Conservation (phyloP, 306 rosid genomes). For the Pueraria montana region DNA sequence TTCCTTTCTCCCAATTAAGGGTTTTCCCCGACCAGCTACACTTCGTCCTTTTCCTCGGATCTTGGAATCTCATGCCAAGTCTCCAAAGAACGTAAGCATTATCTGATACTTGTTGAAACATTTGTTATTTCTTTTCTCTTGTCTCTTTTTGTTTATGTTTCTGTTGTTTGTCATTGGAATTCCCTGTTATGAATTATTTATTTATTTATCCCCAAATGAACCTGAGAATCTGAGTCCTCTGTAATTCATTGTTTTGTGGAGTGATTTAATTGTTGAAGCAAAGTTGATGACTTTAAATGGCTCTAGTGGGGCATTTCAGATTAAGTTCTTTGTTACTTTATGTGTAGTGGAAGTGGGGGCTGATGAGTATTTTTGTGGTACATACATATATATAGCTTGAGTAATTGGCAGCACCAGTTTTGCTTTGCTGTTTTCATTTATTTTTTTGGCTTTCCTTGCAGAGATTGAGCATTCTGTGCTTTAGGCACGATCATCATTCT, state of each 20-base stretch:
- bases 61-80: conserved; percentile 62
- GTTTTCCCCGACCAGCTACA: conserved; percentile 50
- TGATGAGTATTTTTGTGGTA: neutral
- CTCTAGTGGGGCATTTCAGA: no score
- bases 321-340: no score
- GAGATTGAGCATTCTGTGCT: conserved; percentile 80
- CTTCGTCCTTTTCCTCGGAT: conserved; percentile 67
- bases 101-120: neutral
- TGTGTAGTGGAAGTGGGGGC: neutral
- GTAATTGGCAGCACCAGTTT: neutral
- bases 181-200: neutral
- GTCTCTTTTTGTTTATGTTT: neutral
- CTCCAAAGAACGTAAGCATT: conserved; percentile 56
- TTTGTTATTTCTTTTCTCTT: neutral
- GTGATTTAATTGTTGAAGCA: conserved; percentile 2
- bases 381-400: neutral
- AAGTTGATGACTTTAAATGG: neutral
- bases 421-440: conserved; percentile 3
- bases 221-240: neutral
- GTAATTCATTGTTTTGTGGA: neutral
- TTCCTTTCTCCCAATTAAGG: conserved; percentile 64
- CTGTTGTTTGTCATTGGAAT: neutral
- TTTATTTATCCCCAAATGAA: neutral
- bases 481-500: conserved; percentile 72
- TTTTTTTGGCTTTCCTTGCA: conserved; percentile 53